A percentile compares a stretch with the other conserved stretches of the same genome.
These are phyloP conservation scores for Scheffersomyces lignicola DNA, from an alignment of 1,139 yeast species.

Conservation along the genomic window DNA sequence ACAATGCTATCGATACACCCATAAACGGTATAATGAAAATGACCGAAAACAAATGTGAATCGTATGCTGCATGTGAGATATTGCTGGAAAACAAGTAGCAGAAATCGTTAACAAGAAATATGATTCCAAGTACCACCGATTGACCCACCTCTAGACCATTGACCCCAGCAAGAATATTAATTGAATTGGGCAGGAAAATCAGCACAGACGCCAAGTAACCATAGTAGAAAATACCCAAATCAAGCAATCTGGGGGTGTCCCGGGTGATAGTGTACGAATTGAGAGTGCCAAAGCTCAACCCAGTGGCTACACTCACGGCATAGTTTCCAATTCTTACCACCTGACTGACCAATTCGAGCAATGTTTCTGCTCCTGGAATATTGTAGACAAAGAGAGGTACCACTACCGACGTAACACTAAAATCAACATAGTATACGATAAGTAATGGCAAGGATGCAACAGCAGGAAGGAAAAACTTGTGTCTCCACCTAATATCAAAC, in stretches of 20 bases:
- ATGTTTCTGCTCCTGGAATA: constrained; percentile 24
- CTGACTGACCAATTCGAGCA: constrained; percentile 19
- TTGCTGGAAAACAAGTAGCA: constrained; percentile 55
- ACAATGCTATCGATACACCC: constrained; percentile 78
- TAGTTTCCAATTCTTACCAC: constrained; percentile 34
- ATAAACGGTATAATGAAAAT: constrained; percentile 81
- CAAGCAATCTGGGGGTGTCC: constrained; percentile 51
- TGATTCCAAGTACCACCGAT: constrained; percentile 70
- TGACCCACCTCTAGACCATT: constrained; percentile 98
- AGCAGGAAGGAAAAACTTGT: constrained; percentile 93
- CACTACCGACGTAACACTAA: constrained; percentile 87
- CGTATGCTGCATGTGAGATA: constrained; percentile 60
- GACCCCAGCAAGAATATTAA: constrained; percentile 92
- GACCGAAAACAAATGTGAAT: constrained; percentile 80
- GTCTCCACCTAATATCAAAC: constrained; percentile 96
- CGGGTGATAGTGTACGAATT: constrained; percentile 32
- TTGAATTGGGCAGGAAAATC: constrained; percentile 95
- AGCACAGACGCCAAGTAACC: constrained; percentile 88
- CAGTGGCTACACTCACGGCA: constrained; percentile 32
- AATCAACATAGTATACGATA: constrained; percentile 90
- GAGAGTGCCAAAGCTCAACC: constrained; percentile 41
- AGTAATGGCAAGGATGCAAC: constrained; percentile 89
- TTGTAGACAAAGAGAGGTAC: constrained; percentile 69
- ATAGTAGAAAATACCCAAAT: constrained; percentile 79
- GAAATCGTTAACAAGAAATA: constrained; percentile 73